These are phyloP conservation scores for Cercospora berteroae DNA, from an alignment of 2,329 filamentous ascomycete species.

Conservation along the genomic window DNA sequence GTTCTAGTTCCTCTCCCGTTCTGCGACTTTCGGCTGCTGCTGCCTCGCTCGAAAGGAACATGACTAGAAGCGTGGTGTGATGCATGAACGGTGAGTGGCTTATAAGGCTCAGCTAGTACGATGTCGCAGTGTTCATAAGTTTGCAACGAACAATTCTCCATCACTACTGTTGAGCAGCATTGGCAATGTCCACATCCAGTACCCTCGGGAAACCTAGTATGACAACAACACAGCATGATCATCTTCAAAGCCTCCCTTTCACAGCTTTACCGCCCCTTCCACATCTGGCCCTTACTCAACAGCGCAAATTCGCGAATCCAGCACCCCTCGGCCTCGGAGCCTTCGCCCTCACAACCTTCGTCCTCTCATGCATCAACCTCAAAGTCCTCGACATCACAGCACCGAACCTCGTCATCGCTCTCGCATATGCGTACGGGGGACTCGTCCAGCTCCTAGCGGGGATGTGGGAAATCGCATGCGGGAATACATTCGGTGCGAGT, in stretches of 20 bases:
- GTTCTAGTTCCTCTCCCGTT: too few species aligned
- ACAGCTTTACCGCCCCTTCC: not conserved
- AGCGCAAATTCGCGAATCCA: constrained; percentile 68
- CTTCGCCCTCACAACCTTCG: constrained; percentile 81
- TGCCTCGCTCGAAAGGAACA: too few species aligned
- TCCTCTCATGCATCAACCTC: constrained; percentile 73
- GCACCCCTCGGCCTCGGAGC: constrained; percentile 73
- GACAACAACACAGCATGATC: not conserved
- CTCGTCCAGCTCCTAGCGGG: constrained; percentile 75
- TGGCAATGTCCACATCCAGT: not conserved
- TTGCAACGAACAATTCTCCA: too few species aligned
- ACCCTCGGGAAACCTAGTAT: not conserved
- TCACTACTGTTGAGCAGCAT: not conserved
- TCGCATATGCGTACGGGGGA: constrained; percentile 74
- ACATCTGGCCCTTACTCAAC: not conserved
- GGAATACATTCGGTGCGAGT: constrained; percentile 67
- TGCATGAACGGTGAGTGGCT: too few species aligned
- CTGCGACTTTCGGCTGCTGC: too few species aligned
- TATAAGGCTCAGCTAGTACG: too few species aligned
- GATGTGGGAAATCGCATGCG: constrained; percentile 91
- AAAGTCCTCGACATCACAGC: constrained; percentile 57
- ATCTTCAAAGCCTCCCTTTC: not conserved
- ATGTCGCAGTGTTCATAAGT: too few species aligned
- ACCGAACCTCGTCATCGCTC: constrained; percentile 66
- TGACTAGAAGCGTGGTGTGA: too few species aligned